Evolutionary conservation across 1,284 basidiomycete genomes (phyloP).

Genomic region (Leccinum solheimii): DNA sequence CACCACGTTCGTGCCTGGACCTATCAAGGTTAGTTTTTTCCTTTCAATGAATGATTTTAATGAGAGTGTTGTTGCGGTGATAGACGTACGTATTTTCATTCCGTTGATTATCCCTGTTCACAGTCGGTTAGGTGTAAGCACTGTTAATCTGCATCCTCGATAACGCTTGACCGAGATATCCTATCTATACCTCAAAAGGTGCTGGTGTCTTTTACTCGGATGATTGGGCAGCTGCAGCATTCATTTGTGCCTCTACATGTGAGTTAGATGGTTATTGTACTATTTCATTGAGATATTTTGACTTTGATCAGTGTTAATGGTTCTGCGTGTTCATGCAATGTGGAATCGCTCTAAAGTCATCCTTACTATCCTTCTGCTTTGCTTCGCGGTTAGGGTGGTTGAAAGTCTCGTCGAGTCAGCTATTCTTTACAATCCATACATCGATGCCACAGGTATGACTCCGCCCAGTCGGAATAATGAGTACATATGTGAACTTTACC

Average conservation of each 20-base stretch:
- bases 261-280: background rate
- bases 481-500: background rate
- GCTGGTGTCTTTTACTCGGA: accelerated
- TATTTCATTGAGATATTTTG: background rate
- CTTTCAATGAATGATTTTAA: background rate
- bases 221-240: accelerated
- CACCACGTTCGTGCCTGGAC: too few species aligned
- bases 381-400: background rate
- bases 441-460: background rate
- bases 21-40: background rate
- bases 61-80: background rate
- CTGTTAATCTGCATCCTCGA: background rate
- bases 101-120: background rate
- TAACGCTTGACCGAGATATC: background rate
- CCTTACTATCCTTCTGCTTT: background rate
- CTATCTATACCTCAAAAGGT: background rate
- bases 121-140: background rate
- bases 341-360: background rate
- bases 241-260: background rate
- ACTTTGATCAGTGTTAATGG: background rate
- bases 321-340: background rate
- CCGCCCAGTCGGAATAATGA: background rate
- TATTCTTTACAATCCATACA: background rate
- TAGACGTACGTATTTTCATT: background rate
- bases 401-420: background rate